These are phyloP conservation scores for Teunomyces lycoperdinae DNA, from an alignment of 805 yeast genomes.

Conservation along the genomic window DNA sequence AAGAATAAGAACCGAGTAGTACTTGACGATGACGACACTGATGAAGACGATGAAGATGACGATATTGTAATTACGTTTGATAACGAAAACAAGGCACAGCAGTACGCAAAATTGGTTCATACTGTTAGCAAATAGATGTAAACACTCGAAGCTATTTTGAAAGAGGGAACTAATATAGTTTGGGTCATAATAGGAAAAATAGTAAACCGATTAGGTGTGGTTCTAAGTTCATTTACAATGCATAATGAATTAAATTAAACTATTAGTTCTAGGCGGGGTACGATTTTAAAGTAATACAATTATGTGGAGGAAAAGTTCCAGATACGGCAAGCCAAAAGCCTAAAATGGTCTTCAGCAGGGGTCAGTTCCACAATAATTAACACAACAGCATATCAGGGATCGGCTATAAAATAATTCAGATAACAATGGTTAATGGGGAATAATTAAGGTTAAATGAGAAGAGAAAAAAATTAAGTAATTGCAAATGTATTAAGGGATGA, in stretches of 20 bases:
- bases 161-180: too few relatives aligned
- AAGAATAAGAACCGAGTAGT: slow-evolving; percentile 5
- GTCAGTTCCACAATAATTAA: too few relatives aligned
- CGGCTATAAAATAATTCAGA: not conserved
- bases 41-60: slow-evolving; percentile 14
- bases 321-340: not conserved
- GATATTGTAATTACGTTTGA: slow-evolving; percentile 33
- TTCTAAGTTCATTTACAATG: not conserved
- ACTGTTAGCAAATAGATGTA: not conserved
- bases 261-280: not conserved
- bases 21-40: slow-evolving; percentile 8
- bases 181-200: too few relatives aligned
- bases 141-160: too few relatives aligned
- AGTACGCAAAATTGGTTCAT: not conserved
- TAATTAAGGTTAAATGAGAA: not conserved
- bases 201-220: too few relatives aligned
- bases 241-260: not conserved
- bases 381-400: not conserved
- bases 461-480: not conserved
- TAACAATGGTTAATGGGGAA: not conserved
- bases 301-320: not conserved
- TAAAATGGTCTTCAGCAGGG: too few relatives aligned
- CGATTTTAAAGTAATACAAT: not conserved
- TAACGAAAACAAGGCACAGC: slow-evolving; percentile 17
- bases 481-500: too few relatives aligned